Conservation (phyloP, 2,329 filamentous ascomycete species). For the Penicillium psychrosexuale region DNA sequence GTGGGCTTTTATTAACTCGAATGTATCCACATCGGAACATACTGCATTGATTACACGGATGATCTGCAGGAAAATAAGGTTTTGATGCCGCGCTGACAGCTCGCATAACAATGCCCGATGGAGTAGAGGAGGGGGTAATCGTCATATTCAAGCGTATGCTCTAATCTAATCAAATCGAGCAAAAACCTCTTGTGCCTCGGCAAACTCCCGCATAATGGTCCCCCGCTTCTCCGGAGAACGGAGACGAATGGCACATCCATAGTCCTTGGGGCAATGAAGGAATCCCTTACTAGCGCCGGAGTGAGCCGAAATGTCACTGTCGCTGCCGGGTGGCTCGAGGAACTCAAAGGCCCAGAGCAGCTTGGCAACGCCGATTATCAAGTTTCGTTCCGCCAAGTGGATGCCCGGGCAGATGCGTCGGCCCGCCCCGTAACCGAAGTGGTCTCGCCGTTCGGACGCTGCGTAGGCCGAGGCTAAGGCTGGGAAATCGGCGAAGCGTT, state of each 20-base stretch:
- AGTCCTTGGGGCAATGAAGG: not conserved
- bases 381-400: not conserved
- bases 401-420: not conserved
- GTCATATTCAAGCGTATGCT: not conserved
- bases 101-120: too few relatives aligned
- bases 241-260: not conserved
- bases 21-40: not conserved
- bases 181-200: not conserved
- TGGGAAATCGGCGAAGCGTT: not conserved
- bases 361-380: not conserved
- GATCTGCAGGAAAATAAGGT: not conserved
- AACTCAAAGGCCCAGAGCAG: constrained; percentile 2
- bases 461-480: not conserved
- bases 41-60: not conserved
- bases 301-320: not conserved
- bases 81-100: not conserved
- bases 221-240: not conserved
- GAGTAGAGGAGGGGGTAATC: not conserved
- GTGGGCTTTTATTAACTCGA: not conserved
- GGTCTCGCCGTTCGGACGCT: not conserved
- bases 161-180: not conserved
- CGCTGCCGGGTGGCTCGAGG: not conserved
- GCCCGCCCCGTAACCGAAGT: not conserved
- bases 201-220: not conserved
- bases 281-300: not conserved